Conservation (phyloP, 257 asterid species). For the Salvia splendens region DNA sequence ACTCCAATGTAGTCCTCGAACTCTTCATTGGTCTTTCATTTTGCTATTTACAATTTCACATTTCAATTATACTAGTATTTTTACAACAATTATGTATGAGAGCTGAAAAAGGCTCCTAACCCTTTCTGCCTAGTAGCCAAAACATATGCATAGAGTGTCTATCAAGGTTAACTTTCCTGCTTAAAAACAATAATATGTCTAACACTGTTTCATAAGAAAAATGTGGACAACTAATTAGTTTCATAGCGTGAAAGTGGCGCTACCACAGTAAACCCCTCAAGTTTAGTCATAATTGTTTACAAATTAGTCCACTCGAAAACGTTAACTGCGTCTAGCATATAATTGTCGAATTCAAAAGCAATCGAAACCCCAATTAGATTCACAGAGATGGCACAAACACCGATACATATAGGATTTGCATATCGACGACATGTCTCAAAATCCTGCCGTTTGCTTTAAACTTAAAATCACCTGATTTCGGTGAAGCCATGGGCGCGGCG, state of each 20-base stretch:
- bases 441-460: neutral
- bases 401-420: neutral
- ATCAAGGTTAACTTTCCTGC: neutral
- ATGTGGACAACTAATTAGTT: neutral
- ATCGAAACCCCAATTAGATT: constrained; percentile 1
- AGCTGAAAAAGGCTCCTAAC: neutral
- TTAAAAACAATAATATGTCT: neutral
- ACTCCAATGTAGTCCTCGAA: no score
- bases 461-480: constrained; percentile 20
- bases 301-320: neutral
- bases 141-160: neutral
- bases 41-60: no score
- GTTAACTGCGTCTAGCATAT: neutral
- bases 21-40: no score
- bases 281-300: neutral
- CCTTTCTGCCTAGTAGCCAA: neutral
- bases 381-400: neutral
- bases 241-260: neutral
- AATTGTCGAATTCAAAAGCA: constrained; percentile 5
- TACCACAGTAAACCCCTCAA: neutral
- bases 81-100: neutral
- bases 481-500: neutral
- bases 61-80: no score
- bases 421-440: neutral
- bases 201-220: neutral